These are phyloP conservation scores for Penicillium sp. DNA, from an alignment of 2,329 filamentous ascomycete genomes.

Conservation along the genomic window DNA sequence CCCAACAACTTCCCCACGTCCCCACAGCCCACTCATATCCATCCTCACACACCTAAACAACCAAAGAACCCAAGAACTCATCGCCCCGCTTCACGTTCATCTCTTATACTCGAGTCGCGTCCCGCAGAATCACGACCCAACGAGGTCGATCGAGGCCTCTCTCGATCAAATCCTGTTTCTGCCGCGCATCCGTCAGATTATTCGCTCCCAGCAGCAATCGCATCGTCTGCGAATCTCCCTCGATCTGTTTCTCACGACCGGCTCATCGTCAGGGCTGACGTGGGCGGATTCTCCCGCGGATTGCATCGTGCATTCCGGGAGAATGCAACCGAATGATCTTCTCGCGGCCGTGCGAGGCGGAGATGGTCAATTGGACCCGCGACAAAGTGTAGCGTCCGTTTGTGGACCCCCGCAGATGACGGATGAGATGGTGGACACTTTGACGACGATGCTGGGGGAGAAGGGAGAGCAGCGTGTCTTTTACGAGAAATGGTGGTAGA, in stretches of 20 bases:
- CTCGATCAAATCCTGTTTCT: conserved; percentile 43
- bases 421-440: conserved; percentile 53
- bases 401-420: conserved; percentile 66
- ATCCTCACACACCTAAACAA: conserved; percentile 58
- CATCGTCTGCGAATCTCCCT: conserved; percentile 26
- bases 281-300: conserved; percentile 16
- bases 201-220: conserved; percentile 24
- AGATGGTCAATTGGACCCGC: conserved; percentile 21
- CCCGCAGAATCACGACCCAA: conserved; percentile 9
- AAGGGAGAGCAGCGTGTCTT: conserved; percentile 44
- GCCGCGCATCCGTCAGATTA: conserved; percentile 38
- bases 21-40: conserved; percentile 61
- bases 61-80: conserved; percentile 35
- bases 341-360: conserved; percentile 25
- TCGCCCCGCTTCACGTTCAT: conserved; percentile 42
- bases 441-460: conserved; percentile 39
- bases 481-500: conserved; percentile 60
- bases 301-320: conserved; percentile 24
- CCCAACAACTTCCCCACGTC: not conserved
- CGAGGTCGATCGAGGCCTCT: conserved; percentile 5
- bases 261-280: conserved; percentile 7
- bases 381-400: conserved; percentile 54
- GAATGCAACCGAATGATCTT: conserved; percentile 36
- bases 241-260: conserved; percentile 32
- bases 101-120: conserved; percentile 60